Percentiles rank a stretch among this genome's conserved stretches.
phyloP scores from a whole-genome alignment of 2,329 filamentous ascomycete species.

The Atkinsonella texensis region DNA sequence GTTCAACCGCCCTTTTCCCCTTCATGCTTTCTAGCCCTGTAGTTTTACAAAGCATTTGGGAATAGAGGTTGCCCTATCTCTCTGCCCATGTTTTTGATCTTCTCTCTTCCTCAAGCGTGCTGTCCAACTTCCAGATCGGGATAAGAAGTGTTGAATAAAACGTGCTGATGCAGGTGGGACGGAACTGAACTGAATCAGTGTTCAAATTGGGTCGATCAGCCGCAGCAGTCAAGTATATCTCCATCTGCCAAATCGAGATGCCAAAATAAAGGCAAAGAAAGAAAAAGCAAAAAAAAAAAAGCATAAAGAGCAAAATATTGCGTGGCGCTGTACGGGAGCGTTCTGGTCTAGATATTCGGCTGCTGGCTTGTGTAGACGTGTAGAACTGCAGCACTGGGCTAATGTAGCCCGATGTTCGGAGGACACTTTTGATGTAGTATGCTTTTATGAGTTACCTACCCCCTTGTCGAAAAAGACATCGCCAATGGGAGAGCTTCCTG shows the following conservation, averaged over 20 bases:
- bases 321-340: neutral
- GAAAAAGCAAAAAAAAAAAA: too few species aligned
- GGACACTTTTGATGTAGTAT: neutral
- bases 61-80: neutral
- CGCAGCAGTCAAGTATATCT: neutral
- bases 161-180: neutral
- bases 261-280: too few species aligned
- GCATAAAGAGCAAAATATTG: neutral
- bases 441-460: neutral
- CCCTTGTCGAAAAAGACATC: neutral
- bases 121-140: neutral
- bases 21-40: neutral
- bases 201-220: neutral
- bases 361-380: neutral
- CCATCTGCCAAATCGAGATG: neutral
- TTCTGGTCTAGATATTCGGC: neutral
- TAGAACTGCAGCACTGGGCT: neutral
- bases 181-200: neutral
- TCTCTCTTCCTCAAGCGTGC: neutral
- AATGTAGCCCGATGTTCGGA: neutral
- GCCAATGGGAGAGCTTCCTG: neutral
- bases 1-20: neutral
- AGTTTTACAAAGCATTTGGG: neutral
- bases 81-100: neutral
- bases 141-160: neutral